Percentiles rank a stretch among this genome's conserved stretches.
Conservation (phyloP, 2,329 filamentous ascomycete genomes). For the Colletotrichum gloeosporioides region DNA sequence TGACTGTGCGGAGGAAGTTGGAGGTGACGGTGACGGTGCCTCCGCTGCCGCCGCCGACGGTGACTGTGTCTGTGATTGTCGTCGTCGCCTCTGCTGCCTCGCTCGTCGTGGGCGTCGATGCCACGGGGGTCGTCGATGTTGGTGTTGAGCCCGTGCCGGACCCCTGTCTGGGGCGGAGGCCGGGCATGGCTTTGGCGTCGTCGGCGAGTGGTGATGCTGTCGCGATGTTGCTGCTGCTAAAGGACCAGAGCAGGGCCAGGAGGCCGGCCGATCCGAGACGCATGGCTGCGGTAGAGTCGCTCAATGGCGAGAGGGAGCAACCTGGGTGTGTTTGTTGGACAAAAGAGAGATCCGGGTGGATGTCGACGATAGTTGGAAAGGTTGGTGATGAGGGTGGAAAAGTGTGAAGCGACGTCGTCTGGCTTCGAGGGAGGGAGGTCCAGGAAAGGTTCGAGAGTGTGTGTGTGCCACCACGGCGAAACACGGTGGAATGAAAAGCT, state of each 20-base stretch:
- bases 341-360: not conserved
- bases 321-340: not conserved
- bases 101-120: not conserved
- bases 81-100: not conserved
- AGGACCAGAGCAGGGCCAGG: conserved; percentile 16
- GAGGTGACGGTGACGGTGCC: conserved; percentile 11
- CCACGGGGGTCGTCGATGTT: not conserved
- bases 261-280: conserved; percentile 15
- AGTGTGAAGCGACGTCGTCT: not conserved
- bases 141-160: not conserved
- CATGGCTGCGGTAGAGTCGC: conserved; percentile 4
- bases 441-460: not conserved
- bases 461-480: conserved; percentile 12
- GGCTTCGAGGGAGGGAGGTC: not conserved
- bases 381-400: not conserved
- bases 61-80: not conserved
- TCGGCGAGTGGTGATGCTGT: not conserved
- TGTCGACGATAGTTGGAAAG: not conserved
- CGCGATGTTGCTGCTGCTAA: not conserved
- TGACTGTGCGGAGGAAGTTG: conserved; percentile 14
- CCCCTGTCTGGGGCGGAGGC: conserved; percentile 5
- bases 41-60: not conserved
- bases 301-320: not conserved
- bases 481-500: conserved; percentile 12
- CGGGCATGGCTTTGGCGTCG: not conserved